A percentile compares a stretch with the other conserved stretches of the same genome.
These are phyloP conservation scores for Linum tenue DNA, from an alignment of 345 rosid genomes.

Conservation along the genomic window DNA sequence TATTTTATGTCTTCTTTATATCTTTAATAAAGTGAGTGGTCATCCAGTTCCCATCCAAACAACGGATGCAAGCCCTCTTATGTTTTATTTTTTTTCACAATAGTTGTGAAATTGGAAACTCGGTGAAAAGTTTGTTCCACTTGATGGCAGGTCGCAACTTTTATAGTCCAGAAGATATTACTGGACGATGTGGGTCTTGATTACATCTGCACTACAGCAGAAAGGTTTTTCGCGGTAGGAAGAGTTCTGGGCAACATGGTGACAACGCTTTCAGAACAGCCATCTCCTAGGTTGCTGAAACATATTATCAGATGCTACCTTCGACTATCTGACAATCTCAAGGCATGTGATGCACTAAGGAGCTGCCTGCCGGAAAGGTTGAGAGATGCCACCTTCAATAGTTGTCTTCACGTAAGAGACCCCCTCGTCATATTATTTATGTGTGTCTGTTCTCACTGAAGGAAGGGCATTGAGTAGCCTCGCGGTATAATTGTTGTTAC, in stretches of 20 bases:
- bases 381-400: slow-evolving; percentile 70
- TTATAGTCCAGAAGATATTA: slow-evolving; percentile 80
- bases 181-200: slow-evolving; percentile 94
- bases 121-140: background rate
- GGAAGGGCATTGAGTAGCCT: background rate
- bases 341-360: slow-evolving; percentile 82
- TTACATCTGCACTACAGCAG: slow-evolving; percentile 83
- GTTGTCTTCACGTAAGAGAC: slow-evolving; percentile 69
- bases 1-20: background rate
- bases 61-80: background rate
- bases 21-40: background rate
- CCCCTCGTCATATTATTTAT: slow-evolving; percentile 1
- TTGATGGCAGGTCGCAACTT: slow-evolving; percentile 79
- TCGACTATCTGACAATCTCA: slow-evolving; percentile 65
- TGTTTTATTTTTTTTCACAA: too few species aligned
- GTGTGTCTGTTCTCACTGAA: background rate
- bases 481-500: too few species aligned
- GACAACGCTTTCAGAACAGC: slow-evolving; percentile 81
- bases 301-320: slow-evolving; percentile 89
- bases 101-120: background rate
- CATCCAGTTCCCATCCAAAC: background rate
- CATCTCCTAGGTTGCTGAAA: slow-evolving; percentile 65
- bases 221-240: slow-evolving; percentile 85
- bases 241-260: slow-evolving; percentile 88
- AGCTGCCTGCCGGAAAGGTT: slow-evolving; percentile 83